Percentiles rank a stretch among this genome's conserved stretches.
Conservation (phyloP, 2,329 filamentous ascomycete species). For the Dothideomycetidae sp. region DNA sequence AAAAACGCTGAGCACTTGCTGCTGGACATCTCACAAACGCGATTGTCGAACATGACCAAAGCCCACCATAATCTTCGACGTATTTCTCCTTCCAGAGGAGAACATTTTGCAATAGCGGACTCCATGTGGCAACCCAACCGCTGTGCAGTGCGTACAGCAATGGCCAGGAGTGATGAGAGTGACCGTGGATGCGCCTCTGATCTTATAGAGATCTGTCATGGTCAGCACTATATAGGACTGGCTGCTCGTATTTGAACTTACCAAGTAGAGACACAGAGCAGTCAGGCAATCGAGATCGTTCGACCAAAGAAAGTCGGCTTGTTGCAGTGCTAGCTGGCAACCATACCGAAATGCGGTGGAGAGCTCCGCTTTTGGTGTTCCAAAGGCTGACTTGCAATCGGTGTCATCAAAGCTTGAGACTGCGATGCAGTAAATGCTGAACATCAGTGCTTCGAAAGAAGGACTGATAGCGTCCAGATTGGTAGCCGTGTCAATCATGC, state of each 20-base stretch:
- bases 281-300: constrained; percentile 34
- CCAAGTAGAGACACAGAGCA: constrained; percentile 40
- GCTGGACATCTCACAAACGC: constrained; percentile 52
- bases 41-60: constrained; percentile 52
- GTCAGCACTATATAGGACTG: neutral
- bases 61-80: constrained; percentile 61
- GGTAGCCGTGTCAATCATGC: constrained; percentile 48
- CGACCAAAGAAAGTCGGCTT: constrained; percentile 29
- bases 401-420: constrained; percentile 40
- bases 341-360: constrained; percentile 30
- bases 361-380: constrained; percentile 25
- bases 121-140: constrained; percentile 56
- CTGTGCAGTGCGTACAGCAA: constrained; percentile 53
- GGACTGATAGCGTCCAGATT: constrained; percentile 42
- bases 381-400: constrained; percentile 36
- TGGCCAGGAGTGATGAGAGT: constrained; percentile 47
- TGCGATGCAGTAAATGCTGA: constrained; percentile 51
- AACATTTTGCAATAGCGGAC: constrained; percentile 30
- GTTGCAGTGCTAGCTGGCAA: constrained; percentile 34
- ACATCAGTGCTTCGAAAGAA: constrained; percentile 47
- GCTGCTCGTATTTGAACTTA: constrained; percentile 22
- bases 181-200: constrained; percentile 24
- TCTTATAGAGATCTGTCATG: neutral
- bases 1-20: constrained; percentile 25
- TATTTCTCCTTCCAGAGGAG: constrained; percentile 50